A percentile compares a stretch with the other conserved stretches of the same genome.
phyloP scores from a whole-genome alignment of 1,284 basidiomycete species.

The Xerocomus nothofagi region DNA sequence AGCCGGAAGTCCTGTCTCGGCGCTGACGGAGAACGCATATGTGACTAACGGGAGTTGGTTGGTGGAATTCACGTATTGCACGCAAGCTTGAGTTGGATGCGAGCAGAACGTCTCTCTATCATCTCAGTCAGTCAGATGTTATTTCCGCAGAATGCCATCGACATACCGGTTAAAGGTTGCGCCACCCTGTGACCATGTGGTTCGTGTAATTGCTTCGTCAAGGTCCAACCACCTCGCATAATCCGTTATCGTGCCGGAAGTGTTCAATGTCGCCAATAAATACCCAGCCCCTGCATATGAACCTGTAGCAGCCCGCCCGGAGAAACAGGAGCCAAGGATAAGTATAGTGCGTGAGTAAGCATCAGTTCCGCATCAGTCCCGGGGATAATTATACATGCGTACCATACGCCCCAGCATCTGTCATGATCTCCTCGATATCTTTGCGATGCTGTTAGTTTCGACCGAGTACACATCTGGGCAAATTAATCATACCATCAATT shows the following conservation, averaged over 20 bases:
- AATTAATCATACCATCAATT: conserved; percentile 47
- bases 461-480: not conserved
- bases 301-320: conserved; percentile 40
- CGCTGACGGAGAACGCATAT: conserved; percentile 51
- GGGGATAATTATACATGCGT: conserved; percentile 14
- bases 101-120: conserved; percentile 69
- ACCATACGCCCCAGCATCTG: conserved; percentile 65
- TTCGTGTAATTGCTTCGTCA: conserved; percentile 56
- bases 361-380: not conserved
- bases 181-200: conserved; percentile 57
- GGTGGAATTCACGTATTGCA: conserved; percentile 50
- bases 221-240: conserved; percentile 71
- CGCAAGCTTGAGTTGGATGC: conserved; percentile 57
- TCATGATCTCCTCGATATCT: conserved; percentile 58
- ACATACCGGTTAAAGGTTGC: conserved; percentile 48
- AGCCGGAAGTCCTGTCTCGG: conserved; percentile 49
- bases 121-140: not conserved
- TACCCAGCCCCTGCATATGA: conserved; percentile 70
- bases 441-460: conserved; percentile 5
- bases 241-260: conserved; percentile 42
- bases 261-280: conserved; percentile 51
- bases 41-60: conserved; percentile 40
- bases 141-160: not conserved
- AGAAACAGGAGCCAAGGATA: conserved; percentile 1
- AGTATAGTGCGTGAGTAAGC: not conserved